phyloP scores from a whole-genome alignment of 2,329 filamentous ascomycete genomes.

The Neofusicoccum cordaticola region DNA sequence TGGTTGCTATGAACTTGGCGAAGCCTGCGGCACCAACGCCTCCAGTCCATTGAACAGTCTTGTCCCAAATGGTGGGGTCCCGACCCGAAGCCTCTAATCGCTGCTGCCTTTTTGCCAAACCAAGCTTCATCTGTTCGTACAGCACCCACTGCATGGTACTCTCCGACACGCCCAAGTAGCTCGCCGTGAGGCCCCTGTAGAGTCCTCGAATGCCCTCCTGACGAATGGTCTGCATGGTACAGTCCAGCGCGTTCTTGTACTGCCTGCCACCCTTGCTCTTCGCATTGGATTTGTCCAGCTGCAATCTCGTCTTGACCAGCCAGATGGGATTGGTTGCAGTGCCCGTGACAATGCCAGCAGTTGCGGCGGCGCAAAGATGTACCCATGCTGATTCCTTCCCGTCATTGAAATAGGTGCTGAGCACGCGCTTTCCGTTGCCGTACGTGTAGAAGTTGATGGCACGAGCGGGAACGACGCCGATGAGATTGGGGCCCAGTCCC shows the following conservation, averaged over 20 bases:
- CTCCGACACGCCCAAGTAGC: constrained; percentile 87
- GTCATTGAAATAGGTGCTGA: constrained; percentile 71
- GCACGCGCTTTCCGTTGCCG: constrained; percentile 82
- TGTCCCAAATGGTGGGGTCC: constrained; percentile 68
- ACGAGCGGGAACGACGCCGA: constrained; percentile 84
- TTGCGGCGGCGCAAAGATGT: constrained; percentile 72
- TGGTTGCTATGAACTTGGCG: constrained; percentile 80
- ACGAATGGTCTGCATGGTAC: constrained; percentile 74
- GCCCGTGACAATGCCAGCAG: constrained; percentile 79
- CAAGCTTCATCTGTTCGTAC: constrained; percentile 86
- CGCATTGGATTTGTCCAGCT: constrained; percentile 83
- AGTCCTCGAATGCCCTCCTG: constrained; percentile 78
- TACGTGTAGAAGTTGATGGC: constrained; percentile 95
- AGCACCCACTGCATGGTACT: constrained; percentile 90
- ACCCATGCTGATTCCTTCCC: constrained; percentile 70
- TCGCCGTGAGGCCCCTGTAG: constrained; percentile 87
- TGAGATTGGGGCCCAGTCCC: constrained; percentile 83
- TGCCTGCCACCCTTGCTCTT: constrained; percentile 59
- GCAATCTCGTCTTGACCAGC: constrained; percentile 89
- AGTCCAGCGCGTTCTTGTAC: constrained; percentile 87
- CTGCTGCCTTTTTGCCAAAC: constrained; percentile 64
- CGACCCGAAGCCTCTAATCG: constrained; percentile 55
- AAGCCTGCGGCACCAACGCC: constrained; percentile 75
- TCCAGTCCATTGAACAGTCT: constrained; percentile 72
- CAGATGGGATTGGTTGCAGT: constrained; percentile 95